Evolutionary conservation across 257 asterid genomes (phyloP).

Genomic region (Solanum pinnatisectum): DNA sequence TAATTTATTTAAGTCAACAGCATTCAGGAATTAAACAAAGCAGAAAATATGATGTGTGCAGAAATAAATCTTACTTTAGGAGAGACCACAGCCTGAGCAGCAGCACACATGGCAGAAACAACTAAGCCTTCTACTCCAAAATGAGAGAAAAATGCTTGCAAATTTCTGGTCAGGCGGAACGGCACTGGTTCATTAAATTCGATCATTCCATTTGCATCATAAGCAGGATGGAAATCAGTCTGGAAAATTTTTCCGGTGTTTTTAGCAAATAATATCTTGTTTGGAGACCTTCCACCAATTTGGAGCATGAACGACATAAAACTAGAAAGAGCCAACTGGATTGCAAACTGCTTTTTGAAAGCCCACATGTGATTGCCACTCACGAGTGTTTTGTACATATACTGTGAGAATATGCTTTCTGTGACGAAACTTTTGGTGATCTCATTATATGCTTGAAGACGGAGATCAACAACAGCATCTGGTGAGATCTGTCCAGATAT

Average conservation of each 20-base stretch:
- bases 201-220: constrained; percentile 92
- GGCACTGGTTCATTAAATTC: constrained; percentile 97
- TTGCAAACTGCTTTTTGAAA: constrained; percentile 92
- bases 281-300: constrained; percentile 97
- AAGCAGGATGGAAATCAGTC: constrained; percentile 97
- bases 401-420: constrained; percentile 94
- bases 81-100: constrained; percentile 94
- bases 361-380: constrained; percentile 96
- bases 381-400: constrained; percentile 85
- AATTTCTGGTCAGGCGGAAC: constrained; percentile 90
- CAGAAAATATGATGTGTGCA: not conserved
- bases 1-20: constrained; percentile 6
- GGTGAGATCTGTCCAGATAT: constrained; percentile 90
- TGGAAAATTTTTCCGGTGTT: constrained; percentile 95
- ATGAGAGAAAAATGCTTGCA: constrained; percentile 92
- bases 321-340: constrained; percentile 93
- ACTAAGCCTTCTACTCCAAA: constrained; percentile 96
- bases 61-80: constrained; percentile 60
- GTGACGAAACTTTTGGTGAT: constrained; percentile 72
- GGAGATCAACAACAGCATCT: constrained; percentile 95
- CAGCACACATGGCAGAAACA: constrained; percentile 92
- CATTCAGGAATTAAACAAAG: not conserved
- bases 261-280: constrained; percentile 92
- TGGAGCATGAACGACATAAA: constrained; percentile 95
- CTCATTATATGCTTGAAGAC: constrained; percentile 85